Base-by-base conservation (phyloP, 441 rosid genomes). In the Erodium texanum region DNA sequence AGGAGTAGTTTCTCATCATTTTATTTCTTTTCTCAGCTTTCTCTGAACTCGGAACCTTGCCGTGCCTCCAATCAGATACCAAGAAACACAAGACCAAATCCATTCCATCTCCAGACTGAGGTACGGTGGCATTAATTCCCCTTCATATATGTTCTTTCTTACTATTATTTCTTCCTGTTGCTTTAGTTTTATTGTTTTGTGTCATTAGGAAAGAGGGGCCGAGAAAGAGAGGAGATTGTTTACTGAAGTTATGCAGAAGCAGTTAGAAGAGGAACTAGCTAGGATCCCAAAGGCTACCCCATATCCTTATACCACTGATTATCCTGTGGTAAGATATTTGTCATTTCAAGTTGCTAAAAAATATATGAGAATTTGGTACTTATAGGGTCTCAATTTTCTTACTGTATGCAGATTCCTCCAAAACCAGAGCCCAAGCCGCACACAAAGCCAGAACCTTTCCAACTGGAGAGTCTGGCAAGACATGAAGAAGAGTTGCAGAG, bases 241-340 rank as follows among this genome's bases (percentile, higher is more conserved):
- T 50, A 74, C 70, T 27, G 99, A 90, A 62, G 59, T 92, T 10
- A 64, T 71, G 66, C 85, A 83, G 61, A 86, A 95, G 78, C 82
- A 82, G 72, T 29, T 81, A 68, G 96, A 84, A 70, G 99, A 85
- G 72, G 99, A 86, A 83, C 85, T 72, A 66, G 84, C 86, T 24
- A 86, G 95, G 71, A 73, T 90, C 68, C 97, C 89, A 32, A 90
- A 84, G 82, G 96, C 97, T 52, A 83, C 69, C 61, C 99, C 99
- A 62, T 92, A 92, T 78, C 99, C 99, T 34, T 95, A 88, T 72
- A 90, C 98, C n/a, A 92, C 99, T 9, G 99, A 94, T 68, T 95
- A 81, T 75, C 98, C 98, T 5, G 94, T 92, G 98, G 99, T 93
- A 91, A 18, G 65, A 50, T 8, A 65, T 27, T 43, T 18, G 58